Evolutionary conservation across 805 yeast genomes (phyloP), one percentile per base, ranked within the genome.

Genomic region (Phaffomyces thermotolerans): DNA sequence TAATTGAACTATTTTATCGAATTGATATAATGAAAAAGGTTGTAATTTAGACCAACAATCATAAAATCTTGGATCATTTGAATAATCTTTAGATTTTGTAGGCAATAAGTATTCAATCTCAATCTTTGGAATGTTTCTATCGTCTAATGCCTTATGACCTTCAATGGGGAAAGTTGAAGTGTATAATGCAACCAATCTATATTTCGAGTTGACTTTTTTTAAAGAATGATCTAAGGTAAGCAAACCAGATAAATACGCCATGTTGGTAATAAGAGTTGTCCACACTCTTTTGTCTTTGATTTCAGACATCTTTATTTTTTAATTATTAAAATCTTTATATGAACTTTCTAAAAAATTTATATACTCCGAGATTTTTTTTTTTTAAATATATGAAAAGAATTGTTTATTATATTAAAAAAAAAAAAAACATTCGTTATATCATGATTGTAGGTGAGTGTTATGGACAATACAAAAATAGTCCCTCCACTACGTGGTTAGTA

Each of bases 1-100:
- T 44, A 78, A 61, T 50, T 71, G 79, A 23, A 75, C 73, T 12
- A 78, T 73, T 36, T 76, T 64, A n/a, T 75, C 70, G 47, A 68
- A 79, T 49, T 77, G 75, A 10, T 56, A 50, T 42, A 78, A 60
- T 22, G 69, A 64, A 54, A 78, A 78, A 9, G 79, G 73, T 59
- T 75, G 78, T 39, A 78, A 57, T 58, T 78, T 78, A 25, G 81
- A 68, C 81, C 82, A 78, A 50, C 81, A 76, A 54, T 78, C 82
- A 52, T 71, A 63, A 59, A 78, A 78, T 31, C 84, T 60, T 10
- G 73, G 66, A 50, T 79, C 83, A 32, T 67, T 59, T 10, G 68
- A 58, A 50, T 73, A 73, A 44, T 72, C 73, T 50, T 71, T 72
- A 47, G 64, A 61, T 15, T 54, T 58, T 2, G 59, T 53, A 1